Percentiles rank a stretch among this genome's conserved stretches.
Conservation (phyloP, 805 yeast genomes). For the Candida sphagnicola region DNA sequence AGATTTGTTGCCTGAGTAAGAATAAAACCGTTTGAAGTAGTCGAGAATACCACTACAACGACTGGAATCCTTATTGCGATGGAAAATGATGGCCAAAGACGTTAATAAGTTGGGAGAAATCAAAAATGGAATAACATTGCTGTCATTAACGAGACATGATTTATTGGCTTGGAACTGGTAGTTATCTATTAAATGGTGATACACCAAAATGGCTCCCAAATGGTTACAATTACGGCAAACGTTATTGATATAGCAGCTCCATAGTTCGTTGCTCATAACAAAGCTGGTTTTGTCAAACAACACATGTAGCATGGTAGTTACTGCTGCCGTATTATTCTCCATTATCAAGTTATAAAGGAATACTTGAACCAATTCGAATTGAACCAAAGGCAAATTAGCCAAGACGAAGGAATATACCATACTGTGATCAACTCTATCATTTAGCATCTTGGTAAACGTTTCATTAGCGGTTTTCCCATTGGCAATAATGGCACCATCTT, state of each 20-base stretch:
- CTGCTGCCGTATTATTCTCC: slow-evolving; percentile 18
- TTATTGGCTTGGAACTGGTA: slow-evolving; percentile 10
- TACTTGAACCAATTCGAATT: slow-evolving; percentile 17
- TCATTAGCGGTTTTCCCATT: background rate
- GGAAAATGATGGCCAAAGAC: slow-evolving; percentile 24
- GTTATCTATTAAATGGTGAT: slow-evolving; percentile 33
- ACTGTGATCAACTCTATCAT: background rate
- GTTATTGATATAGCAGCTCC: slow-evolving; percentile 26
- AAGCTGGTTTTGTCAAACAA: slow-evolving; percentile 14
- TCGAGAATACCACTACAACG: slow-evolving; percentile 26
- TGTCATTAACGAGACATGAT: slow-evolving; percentile 9
- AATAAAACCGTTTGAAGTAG: slow-evolving; percentile 37
- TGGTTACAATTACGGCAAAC: slow-evolving; percentile 21
- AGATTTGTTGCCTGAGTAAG: slow-evolving; percentile 24
- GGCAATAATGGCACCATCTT: background rate
- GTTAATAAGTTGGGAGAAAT: slow-evolving; percentile 23
- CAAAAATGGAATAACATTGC: slow-evolving; percentile 28
- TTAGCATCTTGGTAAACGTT: background rate
- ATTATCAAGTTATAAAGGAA: slow-evolving; percentile 18
- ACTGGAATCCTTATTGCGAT: slow-evolving; percentile 18
- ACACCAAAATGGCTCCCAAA: slow-evolving; percentile 29
- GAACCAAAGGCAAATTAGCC: slow-evolving; percentile 7
- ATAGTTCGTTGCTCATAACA: slow-evolving; percentile 27
- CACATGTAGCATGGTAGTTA: slow-evolving; percentile 23
- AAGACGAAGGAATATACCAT: slow-evolving; percentile 10